Conservation (phyloP, 2,329 filamentous ascomycete species). For the Ophiocordyceps unilateralis region DNA sequence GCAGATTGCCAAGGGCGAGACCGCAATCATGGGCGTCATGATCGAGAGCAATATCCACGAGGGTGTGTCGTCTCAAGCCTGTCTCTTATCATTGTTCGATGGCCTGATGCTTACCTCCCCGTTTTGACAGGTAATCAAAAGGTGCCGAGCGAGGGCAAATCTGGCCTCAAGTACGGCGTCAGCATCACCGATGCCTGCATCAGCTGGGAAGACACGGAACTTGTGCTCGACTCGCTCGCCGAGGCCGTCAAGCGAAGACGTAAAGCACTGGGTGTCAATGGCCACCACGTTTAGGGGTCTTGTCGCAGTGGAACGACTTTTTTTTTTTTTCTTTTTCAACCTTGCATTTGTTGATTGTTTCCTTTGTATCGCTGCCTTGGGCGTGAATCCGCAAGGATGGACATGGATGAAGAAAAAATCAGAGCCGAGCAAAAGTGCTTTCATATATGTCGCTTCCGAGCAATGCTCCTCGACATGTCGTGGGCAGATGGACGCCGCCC, state of each 20-base stretch:
- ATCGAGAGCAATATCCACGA: slow-evolving; percentile 96
- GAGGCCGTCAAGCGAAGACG: slow-evolving; percentile 40
- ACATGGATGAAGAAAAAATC: no score
- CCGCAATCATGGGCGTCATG: slow-evolving; percentile 91
- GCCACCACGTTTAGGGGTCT: not conserved
- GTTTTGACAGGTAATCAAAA: slow-evolving; percentile 78
- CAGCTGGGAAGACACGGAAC: slow-evolving; percentile 76
- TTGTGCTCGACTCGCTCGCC: slow-evolving; percentile 61
- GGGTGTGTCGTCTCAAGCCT: slow-evolving; percentile 30
- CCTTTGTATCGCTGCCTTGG: no score
- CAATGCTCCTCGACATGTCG: no score
- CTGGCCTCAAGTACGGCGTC: slow-evolving; percentile 78
- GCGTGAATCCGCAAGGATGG: no score
- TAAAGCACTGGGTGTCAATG: slow-evolving; percentile 10
- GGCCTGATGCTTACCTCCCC: not conserved
- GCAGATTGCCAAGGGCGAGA: slow-evolving; percentile 74
- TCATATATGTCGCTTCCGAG: no score
- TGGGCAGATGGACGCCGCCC: no score
- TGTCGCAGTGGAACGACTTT: not conserved
- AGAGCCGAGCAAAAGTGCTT: no score
- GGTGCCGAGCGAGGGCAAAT: slow-evolving; percentile 71
- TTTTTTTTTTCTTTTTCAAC: not conserved
- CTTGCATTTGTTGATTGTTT: no score
- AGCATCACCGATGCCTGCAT: slow-evolving; percentile 98
- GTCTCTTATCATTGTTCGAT: not conserved